A percentile compares a stretch with the other conserved stretches of the same genome.
Evolutionary conservation across 495 filamentous ascomycete genomes (phyloP).

Genomic region (Sabuloglossum arenarium): DNA sequence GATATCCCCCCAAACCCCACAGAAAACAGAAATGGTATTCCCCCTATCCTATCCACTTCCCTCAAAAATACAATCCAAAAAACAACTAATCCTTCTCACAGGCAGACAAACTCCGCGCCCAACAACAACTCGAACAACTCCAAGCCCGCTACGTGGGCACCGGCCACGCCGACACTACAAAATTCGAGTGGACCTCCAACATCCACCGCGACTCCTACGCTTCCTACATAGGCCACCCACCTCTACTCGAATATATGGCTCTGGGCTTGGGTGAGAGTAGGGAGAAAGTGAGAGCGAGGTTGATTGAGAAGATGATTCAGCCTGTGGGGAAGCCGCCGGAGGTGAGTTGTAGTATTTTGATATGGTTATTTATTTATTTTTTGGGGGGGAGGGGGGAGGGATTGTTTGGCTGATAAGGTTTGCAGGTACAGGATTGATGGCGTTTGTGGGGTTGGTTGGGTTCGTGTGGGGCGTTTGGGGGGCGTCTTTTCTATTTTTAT

Average conservation of each 20-base stretch:
- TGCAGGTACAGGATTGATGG: conserved; percentile 3
- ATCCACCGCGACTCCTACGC: conserved; percentile 69
- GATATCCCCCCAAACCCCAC: too few species aligned
- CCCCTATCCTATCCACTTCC: not conserved
- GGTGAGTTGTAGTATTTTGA: conserved; percentile 9
- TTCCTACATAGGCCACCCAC: conserved; percentile 73
- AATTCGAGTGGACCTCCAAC: conserved; percentile 88
- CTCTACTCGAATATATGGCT: conserved; percentile 70
- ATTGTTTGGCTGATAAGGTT: too few species aligned
- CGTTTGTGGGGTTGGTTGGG: not conserved
- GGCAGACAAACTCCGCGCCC: conserved; percentile 95
- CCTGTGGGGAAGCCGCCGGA: conserved; percentile 66
- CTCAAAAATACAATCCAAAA: too few species aligned
- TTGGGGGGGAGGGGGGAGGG: not conserved
- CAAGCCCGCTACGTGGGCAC: conserved; percentile 90
- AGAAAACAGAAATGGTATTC: too few species aligned
- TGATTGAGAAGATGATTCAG: conserved; percentile 88
- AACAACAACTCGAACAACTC: conserved; percentile 89
- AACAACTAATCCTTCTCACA: not conserved
- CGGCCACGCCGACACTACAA: conserved; percentile 94
- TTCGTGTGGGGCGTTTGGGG: not conserved
- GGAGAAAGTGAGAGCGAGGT: conserved; percentile 53
- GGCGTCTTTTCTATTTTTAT: not conserved
- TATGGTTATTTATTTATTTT: not conserved
- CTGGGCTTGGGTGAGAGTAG: conserved; percentile 70